Evolutionary conservation across 129 eudicot species (phyloP), one percentile per base, ranked within the genome.

Genomic region (Centella asiatica): DNA sequence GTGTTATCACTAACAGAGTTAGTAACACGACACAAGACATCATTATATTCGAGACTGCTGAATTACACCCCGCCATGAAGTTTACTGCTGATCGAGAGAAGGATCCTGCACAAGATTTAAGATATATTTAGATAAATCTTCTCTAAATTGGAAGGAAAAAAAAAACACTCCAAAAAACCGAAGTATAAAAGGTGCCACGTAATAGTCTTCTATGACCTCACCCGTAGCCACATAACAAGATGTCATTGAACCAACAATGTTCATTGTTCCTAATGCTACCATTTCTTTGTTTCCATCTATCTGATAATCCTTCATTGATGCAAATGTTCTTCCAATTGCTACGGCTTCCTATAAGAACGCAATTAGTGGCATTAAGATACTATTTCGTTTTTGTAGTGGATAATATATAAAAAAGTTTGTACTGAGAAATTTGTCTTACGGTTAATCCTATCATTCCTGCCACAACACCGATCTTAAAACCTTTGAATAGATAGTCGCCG

Each of bases 301-400:
- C 17, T 76, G 82, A 62, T 88, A 88, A 46, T 81, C 96, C 53
- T 84, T 84, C 78, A 84, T 65, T 22, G 77, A 60, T 44, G 96
- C 96, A 84, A 88, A 88, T 64, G 96, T 84, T 81, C 96, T 79
- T 53, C 89, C 96, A 45, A 88, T 84, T 37, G 94, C 94, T 13
- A 79, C 80, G n/a, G 89, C 94, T 84, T 88, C 96, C 96, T 88
- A 67, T 22, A 23, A 33, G 39, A 34, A n/a, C n/a, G n/a, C n/a
- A n/a, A n/a, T n/a, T n/a, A n/a, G n/a, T n/a, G n/a, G n/a, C n/a
- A n/a, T 34, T 34, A 34, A 34, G 9, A 34, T 34, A 34, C 5
- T 3, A 34, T 34, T 34, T 4, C 39, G 39, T 34, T 34, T 34
- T 4, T 34, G 39, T 34, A 34, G 39, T 9, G 9, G 9, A 34